A percentile compares a stretch with the other conserved stretches of the same genome.
Evolutionary conservation across 345 rosid species (phyloP).

Genomic region (Corymbia maculata): DNA sequence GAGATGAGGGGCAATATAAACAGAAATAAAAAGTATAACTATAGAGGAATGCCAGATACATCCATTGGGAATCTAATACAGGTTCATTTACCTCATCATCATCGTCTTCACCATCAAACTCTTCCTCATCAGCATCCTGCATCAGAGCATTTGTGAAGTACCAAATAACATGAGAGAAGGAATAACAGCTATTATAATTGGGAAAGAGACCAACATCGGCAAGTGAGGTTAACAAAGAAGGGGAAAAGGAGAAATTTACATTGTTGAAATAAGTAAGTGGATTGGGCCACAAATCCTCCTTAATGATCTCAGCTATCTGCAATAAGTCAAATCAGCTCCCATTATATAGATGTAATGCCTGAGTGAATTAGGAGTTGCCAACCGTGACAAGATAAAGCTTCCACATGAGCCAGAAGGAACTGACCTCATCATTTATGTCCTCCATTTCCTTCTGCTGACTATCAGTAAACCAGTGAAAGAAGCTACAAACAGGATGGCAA

Average conservation of each 20-base stretch:
- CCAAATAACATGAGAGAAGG: not conserved
- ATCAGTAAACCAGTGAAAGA: slow-evolving; percentile 79
- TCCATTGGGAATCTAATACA: not conserved
- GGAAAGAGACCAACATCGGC: not conserved
- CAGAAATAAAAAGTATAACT: not conserved
- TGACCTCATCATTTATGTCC: slow-evolving; percentile 75
- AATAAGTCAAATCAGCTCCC: not conserved
- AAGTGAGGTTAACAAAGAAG: not conserved
- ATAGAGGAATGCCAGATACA: not conserved
- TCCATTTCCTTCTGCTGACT: slow-evolving; percentile 42
- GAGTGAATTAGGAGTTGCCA: not conserved
- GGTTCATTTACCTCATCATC: slow-evolving; percentile 24
- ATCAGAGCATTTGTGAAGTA: not conserved
- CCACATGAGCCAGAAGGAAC: not conserved
- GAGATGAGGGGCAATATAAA: not conserved
- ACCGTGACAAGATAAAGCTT: not conserved
- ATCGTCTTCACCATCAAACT: slow-evolving; percentile 15
- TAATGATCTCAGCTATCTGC: slow-evolving; percentile 90
- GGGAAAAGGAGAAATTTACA: slow-evolving; percentile 20
- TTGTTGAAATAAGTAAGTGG: slow-evolving; percentile 79
- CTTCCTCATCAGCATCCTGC: slow-evolving; percentile 63
- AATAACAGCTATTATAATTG: not conserved
- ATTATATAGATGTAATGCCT: not conserved
- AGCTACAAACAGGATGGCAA: slow-evolving; percentile 29
- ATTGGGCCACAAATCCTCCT: slow-evolving; percentile 94